phyloP scores from a whole-genome alignment of 306 rosid genomes.

The Glycyrrhiza uralensis region DNA sequence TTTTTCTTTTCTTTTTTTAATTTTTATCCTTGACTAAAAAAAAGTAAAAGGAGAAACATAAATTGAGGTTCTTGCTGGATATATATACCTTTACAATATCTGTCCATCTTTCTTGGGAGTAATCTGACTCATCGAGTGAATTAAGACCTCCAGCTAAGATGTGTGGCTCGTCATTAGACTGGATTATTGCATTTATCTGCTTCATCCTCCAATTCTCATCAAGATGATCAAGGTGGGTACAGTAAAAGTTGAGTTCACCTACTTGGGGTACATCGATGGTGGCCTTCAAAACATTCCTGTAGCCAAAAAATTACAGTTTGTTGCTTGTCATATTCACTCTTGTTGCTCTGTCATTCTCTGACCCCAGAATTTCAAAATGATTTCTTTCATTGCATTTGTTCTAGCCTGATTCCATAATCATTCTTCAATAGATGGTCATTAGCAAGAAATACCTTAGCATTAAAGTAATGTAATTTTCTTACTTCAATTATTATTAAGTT shows the following conservation, averaged over 20 bases:
- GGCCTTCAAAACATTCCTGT: slow-evolving; percentile 84
- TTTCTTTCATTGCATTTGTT: too few relatives aligned
- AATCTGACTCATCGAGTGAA: slow-evolving; percentile 77
- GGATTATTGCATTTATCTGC: slow-evolving; percentile 77
- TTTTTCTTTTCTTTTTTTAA: background rate
- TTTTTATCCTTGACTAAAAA: slow-evolving; percentile 26
- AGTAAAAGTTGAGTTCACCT: slow-evolving; percentile 77
- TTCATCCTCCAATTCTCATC: slow-evolving; percentile 91
- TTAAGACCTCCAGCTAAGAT: slow-evolving; percentile 82
- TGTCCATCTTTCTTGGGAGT: slow-evolving; percentile 85
- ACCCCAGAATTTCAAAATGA: too few relatives aligned
- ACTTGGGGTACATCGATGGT: slow-evolving; percentile 74
- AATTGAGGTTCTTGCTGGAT: background rate
- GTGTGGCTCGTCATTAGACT: slow-evolving; percentile 66
- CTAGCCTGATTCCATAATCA: too few relatives aligned
- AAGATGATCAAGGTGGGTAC: slow-evolving; percentile 92
- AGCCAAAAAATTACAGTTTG: background rate
- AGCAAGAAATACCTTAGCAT: slow-evolving; percentile 2
- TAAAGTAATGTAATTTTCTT: slow-evolving; percentile 11
- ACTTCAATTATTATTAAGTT: background rate
- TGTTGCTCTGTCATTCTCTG: slow-evolving; percentile 24
- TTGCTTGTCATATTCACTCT: slow-evolving; percentile 19
- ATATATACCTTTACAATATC: slow-evolving; percentile 76
- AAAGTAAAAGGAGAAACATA: background rate
- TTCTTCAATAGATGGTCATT: slow-evolving; percentile 6